Percentiles rank a stretch among this genome's conserved stretches.
Evolutionary conservation across 805 yeast genomes (phyloP).

Genomic region (Pichia rugopelliculosa): DNA sequence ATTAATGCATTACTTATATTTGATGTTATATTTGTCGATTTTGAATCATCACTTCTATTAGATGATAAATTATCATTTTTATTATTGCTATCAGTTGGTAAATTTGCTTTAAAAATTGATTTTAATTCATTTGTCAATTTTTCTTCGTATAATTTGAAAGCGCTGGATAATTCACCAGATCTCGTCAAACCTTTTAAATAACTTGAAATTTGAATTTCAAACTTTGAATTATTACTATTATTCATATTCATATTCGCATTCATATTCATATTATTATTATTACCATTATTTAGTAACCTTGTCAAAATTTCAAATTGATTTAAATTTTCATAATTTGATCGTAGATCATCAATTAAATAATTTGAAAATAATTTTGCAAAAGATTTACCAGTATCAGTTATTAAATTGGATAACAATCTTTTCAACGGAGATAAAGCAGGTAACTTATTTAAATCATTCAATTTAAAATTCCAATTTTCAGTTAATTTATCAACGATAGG

Average conservation of each 20-base stretch:
- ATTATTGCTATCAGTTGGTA: constrained; percentile 45
- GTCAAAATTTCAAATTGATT: not conserved
- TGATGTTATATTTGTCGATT: constrained; percentile 20
- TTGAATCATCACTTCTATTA: constrained; percentile 17
- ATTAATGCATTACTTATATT: constrained; percentile 22
- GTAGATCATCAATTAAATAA: constrained; percentile 52
- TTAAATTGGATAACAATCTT: constrained; percentile 46
- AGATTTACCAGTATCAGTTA: constrained; percentile 62
- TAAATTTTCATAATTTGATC: constrained; percentile 40
- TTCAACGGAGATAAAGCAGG: constrained; percentile 46
- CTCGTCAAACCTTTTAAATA: constrained; percentile 51
- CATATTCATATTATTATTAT: constrained; percentile 49
- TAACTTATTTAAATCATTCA: constrained; percentile 36
- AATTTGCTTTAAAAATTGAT: constrained; percentile 52
- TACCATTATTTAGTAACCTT: not conserved
- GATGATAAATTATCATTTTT: constrained; percentile 4
- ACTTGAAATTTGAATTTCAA: constrained; percentile 46
- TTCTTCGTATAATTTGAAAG: constrained; percentile 61
- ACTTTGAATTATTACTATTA: constrained; percentile 50
- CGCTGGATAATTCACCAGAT: constrained; percentile 53
- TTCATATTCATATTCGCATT: constrained; percentile 52
- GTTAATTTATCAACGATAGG: constrained; percentile 26
- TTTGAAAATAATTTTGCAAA: constrained; percentile 53
- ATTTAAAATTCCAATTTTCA: constrained; percentile 37
- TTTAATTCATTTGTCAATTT: constrained; percentile 65